Evolutionary conservation across 2,329 filamentous ascomycete species (phyloP), one percentile per base, ranked within the genome.

Genomic region (Xylaria hypoxylon): DNA sequence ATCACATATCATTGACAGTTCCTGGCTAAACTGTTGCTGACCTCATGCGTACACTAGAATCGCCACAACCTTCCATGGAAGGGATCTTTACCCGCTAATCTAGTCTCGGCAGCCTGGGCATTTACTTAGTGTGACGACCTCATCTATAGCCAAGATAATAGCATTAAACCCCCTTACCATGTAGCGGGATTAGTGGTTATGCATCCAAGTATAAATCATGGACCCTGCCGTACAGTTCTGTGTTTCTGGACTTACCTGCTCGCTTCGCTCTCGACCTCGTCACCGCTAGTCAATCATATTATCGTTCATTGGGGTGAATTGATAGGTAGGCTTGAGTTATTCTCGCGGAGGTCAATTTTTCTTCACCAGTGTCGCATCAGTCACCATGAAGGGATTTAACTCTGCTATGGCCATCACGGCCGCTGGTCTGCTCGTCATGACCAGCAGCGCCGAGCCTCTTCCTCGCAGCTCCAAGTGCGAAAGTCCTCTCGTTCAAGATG

Each of bases 401-500:
- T 70, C 71, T 52, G 28, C 61, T 13, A 38, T 70, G 28, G 70
- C 64, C 45, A 38, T 73, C 26, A 55, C 70, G 63, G 71, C 63
- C 19, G 59, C 62, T 33, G 61, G 69, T 53, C 45, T 74, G 48
- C 69, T 75, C 45, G 70, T 68, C n/a, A 58, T 69, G 4, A 63
- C 63, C 8, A n/a, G 70, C 51, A 72, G 51, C 50, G 74, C 73
- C 4, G 68, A 73, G 56, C 72, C 70, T 26, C 61, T 72, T 40
- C 66, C 26, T 47, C 58, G 68, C 10, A 42, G n/a, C 24, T 31
- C 42, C 0, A 70, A 67, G 19, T 55, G 28, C 45, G 67, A 44
- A 19, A 53, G 61, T 13, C 71, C 72, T 19, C 51, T 73, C 6
- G 72, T 75, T 5, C 26, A 75, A 58, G 73, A 74, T 62, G 74